Evolutionary conservation across 202 grass and related monocot genomes (phyloP).

Genomic region (Dendrocalamus latiflorus): DNA sequence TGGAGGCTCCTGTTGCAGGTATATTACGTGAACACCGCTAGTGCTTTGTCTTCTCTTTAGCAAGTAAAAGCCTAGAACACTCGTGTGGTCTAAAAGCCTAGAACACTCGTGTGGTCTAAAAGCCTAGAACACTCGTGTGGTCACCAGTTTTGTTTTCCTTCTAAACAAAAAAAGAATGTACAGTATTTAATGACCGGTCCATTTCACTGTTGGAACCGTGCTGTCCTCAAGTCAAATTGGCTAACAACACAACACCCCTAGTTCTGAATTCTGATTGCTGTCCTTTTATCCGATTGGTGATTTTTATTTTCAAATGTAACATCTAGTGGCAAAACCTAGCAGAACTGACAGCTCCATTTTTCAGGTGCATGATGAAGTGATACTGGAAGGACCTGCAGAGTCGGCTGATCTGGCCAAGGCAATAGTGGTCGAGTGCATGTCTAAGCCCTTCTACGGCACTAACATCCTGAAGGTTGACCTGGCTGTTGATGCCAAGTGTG

Average conservation of each 20-base stretch:
- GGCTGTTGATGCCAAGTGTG: constrained; percentile 89
- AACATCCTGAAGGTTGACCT: constrained; percentile 86
- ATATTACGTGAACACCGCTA: constrained; percentile 1
- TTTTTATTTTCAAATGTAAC: background rate
- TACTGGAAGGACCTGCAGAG: constrained; percentile 84
- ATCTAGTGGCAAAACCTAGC: background rate
- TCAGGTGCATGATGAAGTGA: constrained; percentile 98
- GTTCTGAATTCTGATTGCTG: background rate
- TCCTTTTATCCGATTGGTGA: background rate
- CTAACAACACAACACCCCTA: background rate
- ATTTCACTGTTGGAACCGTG: background rate
- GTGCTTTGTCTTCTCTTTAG: background rate
- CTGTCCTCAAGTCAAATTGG: background rate
- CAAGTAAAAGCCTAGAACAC: background rate
- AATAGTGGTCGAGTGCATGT: constrained; percentile 91
- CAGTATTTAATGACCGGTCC: background rate
- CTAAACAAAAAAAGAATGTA: background rate
- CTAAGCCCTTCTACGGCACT: constrained; percentile 70
- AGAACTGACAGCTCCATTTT: constrained; percentile 33
- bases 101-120: background rate
- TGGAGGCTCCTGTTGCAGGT: constrained; percentile 93
- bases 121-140: background rate
- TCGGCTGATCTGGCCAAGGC: constrained; percentile 83
- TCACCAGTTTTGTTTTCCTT: background rate
- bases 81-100: background rate